These are phyloP conservation scores for Paecilomyces sp. DNA, from an alignment of 2,329 filamentous ascomycete species.

Conservation along the genomic window DNA sequence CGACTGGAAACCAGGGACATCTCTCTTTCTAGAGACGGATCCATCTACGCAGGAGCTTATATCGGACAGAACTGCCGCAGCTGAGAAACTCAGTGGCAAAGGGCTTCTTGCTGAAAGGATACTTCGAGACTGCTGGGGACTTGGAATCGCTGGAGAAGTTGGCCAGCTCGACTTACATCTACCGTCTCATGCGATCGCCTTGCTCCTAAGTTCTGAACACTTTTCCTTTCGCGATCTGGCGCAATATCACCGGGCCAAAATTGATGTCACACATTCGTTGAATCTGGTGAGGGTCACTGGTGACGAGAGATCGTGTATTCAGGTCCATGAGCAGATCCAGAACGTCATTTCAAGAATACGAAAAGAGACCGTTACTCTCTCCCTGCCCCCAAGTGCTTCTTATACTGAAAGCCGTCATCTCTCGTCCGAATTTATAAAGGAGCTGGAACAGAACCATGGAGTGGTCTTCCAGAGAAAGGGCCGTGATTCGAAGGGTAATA, in stretches of 20 bases:
- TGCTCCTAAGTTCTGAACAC: slow-evolving; percentile 24
- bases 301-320: slow-evolving; percentile 22
- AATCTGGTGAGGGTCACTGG: slow-evolving; percentile 31
- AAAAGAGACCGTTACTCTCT: slow-evolving; percentile 20
- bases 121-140: slow-evolving; percentile 32
- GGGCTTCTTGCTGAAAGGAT: slow-evolving; percentile 26
- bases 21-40: slow-evolving; percentile 18
- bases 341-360: slow-evolving; percentile 22
- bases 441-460: slow-evolving; percentile 22
- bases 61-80: slow-evolving; percentile 12
- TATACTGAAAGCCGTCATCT: slow-evolving; percentile 11
- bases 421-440: slow-evolving; percentile 22
- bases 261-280: slow-evolving; percentile 27
- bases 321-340: slow-evolving; percentile 24
- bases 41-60: slow-evolving; percentile 6
- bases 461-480: slow-evolving; percentile 19
- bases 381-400: slow-evolving; percentile 7
- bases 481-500: slow-evolving; percentile 13
- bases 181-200: slow-evolving; percentile 16
- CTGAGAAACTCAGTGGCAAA: slow-evolving; percentile 21
- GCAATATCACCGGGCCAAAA: slow-evolving; percentile 23
- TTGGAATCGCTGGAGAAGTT: slow-evolving; percentile 24
- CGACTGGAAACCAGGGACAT: slow-evolving; percentile 26
- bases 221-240: slow-evolving; percentile 33
- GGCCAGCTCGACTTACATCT: slow-evolving; percentile 31